Percentiles rank a stretch among this genome's conserved stretches.
Conservation (phyloP, 2,329 filamentous ascomycete species). For the Aureobasidium melanogenum region DNA sequence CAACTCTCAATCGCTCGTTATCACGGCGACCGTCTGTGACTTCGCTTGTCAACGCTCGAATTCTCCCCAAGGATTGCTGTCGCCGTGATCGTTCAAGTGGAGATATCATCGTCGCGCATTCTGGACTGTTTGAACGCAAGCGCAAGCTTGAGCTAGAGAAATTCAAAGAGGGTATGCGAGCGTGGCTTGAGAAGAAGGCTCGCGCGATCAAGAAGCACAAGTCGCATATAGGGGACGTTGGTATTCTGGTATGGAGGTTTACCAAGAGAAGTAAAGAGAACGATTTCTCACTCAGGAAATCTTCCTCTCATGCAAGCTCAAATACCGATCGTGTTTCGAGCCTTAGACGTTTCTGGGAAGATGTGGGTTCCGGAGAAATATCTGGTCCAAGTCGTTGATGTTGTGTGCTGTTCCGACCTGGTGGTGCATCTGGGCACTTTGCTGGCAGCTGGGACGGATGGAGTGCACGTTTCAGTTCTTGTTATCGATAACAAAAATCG, state of each 20-base stretch:
- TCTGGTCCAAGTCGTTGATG: background rate
- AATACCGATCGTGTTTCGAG: slow-evolving; percentile 36
- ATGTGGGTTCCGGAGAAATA: slow-evolving; percentile 15
- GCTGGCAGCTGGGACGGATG: background rate
- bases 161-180: slow-evolving; percentile 57
- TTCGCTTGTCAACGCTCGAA: slow-evolving; percentile 52
- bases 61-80: slow-evolving; percentile 56
- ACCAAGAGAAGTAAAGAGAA: slow-evolving; percentile 35
- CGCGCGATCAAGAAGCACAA: slow-evolving; percentile 29
- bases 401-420: background rate
- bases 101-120: slow-evolving; percentile 23
- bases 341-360: slow-evolving; percentile 59
- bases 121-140: slow-evolving; percentile 49
- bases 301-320: slow-evolving; percentile 20
- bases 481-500: background rate
- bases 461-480: background rate
- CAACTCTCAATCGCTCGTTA: slow-evolving; percentile 55
- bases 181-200: slow-evolving; percentile 48
- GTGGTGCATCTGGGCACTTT: background rate
- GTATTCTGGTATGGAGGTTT: slow-evolving; percentile 33
- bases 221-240: slow-evolving; percentile 30
- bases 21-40: slow-evolving; percentile 51
- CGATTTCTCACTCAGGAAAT: slow-evolving; percentile 19
- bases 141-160: slow-evolving; percentile 57
- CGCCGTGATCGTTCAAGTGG: slow-evolving; percentile 24